Evolutionary conservation across 805 yeast species (phyloP), one percentile per base, ranked within the genome.

Genomic region (Kodamaea kaohsiungensis): DNA sequence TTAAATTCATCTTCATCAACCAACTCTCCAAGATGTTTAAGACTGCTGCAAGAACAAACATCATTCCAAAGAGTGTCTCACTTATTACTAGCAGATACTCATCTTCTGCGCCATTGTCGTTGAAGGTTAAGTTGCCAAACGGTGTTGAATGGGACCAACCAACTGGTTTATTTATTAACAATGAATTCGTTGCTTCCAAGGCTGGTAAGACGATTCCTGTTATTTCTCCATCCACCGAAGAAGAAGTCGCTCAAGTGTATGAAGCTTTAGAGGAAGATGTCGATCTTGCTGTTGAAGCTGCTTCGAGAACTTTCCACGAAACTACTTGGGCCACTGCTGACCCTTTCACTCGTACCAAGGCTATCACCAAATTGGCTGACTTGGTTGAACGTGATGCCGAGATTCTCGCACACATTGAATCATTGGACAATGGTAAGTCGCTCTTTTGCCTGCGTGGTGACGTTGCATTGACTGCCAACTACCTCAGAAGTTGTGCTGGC

Each of bases 361-460:
- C 82, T 43, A 76, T 92, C 59, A 68, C 73, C 74, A 88, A 84
- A 72, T 81, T 92, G 54, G 96, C 97, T 33, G 91, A 88, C 57
- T 76, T 87, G 63, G 71, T 91, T 55, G 97, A 91, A 65, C 76
- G 81, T 61, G 76, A 91, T 66, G 77, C 83, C 46, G 95, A 89
- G 54, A 73, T 82, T 37, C 73, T 92, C 55, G 91, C 97, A 27
- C 76, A 83, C 45, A 87, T 92, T 65, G 98, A 92, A 75, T 79
- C 96, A 18, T 76, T 87, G 66, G 97, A 92, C 71, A 89, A 91
- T 67, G 98, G 98, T 72, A 92, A 91, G 76, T 86, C 96, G 40
- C 71, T 86, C 60, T 66, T 72, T 48, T 82, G 85, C 68, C 83
- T 96, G 22, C 75, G 81, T 60, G 91, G 89, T 56, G 97, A 91